Evolutionary conservation across 2,329 filamentous ascomycete genomes (phyloP).

Genomic region (Ceratocystis lukuohia): DNA sequence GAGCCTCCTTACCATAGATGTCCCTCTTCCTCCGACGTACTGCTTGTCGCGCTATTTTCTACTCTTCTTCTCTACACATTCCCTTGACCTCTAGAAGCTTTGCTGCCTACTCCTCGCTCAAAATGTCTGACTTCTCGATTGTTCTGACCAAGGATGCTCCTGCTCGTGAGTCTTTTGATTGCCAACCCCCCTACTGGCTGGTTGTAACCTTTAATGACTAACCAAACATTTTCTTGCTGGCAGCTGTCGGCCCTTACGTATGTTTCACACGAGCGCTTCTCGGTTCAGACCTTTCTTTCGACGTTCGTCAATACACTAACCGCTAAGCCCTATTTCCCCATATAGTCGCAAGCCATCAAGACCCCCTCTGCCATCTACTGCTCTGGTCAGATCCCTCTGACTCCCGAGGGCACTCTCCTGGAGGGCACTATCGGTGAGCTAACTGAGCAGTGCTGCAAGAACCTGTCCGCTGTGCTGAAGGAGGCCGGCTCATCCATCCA

Average conservation of each 20-base stretch:
- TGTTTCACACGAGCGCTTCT: slow-evolving; percentile 23
- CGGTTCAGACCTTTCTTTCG: too few relatives aligned
- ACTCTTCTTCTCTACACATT: neutral
- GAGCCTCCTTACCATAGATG: slow-evolving; percentile 6
- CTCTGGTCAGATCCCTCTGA: slow-evolving; percentile 60
- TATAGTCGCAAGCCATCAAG: slow-evolving; percentile 52
- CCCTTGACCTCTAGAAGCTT: slow-evolving; percentile 8
- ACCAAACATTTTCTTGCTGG: neutral
- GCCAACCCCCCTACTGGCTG: too few relatives aligned
- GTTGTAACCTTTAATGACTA: neutral
- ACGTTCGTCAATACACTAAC: neutral
- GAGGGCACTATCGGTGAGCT: slow-evolving; percentile 49
- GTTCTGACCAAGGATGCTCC: slow-evolving; percentile 48
- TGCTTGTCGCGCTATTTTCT: neutral
- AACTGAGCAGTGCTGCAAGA: slow-evolving; percentile 53
- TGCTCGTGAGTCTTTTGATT: slow-evolving; percentile 34
- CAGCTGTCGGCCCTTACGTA: slow-evolving; percentile 53
- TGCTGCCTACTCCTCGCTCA: slow-evolving; percentile 7
- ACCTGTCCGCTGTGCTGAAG: slow-evolving; percentile 70
- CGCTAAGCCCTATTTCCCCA: neutral
- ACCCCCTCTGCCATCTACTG: slow-evolving; percentile 52
- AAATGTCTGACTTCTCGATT: slow-evolving; percentile 22
- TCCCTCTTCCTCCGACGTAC: slow-evolving; percentile 8
- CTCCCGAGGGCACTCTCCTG: slow-evolving; percentile 41
- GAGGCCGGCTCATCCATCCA: slow-evolving; percentile 66